Conservation (phyloP, 2,329 filamentous ascomycete species). For the Fusarium luffae region DNA sequence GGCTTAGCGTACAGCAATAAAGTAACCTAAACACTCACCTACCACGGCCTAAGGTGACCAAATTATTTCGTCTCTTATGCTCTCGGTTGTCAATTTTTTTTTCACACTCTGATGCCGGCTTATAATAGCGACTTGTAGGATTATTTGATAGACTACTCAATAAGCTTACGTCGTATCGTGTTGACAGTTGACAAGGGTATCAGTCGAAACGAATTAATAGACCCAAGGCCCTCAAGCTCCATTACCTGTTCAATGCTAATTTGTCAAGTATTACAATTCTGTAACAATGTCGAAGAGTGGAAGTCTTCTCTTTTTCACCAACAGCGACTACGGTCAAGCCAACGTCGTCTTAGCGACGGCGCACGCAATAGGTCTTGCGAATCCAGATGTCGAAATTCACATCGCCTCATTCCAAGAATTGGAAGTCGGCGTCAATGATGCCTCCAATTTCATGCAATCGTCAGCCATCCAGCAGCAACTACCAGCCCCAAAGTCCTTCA, state of each 20-base stretch:
- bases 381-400: not conserved
- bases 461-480: not conserved
- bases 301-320: not conserved
- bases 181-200: not conserved
- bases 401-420: not conserved
- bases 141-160: not conserved
- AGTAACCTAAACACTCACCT: too few species aligned
- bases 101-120: too few species aligned
- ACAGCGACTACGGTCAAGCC: not conserved
- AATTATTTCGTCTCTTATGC: too few species aligned
- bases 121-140: not conserved
- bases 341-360: not conserved
- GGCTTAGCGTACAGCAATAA: too few species aligned
- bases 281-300: too few species aligned
- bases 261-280: too few species aligned
- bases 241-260: too few species aligned
- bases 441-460: not conserved
- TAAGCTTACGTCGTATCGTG: not conserved
- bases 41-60: accelerated
- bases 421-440: not conserved
- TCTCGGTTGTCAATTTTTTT: too few species aligned
- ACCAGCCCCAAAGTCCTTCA: accelerated
- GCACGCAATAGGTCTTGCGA: not conserved
- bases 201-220: too few species aligned
- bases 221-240: too few species aligned